phyloP scores from a whole-genome alignment of 306 rosid genomes.

The Gillenia trifoliata region DNA sequence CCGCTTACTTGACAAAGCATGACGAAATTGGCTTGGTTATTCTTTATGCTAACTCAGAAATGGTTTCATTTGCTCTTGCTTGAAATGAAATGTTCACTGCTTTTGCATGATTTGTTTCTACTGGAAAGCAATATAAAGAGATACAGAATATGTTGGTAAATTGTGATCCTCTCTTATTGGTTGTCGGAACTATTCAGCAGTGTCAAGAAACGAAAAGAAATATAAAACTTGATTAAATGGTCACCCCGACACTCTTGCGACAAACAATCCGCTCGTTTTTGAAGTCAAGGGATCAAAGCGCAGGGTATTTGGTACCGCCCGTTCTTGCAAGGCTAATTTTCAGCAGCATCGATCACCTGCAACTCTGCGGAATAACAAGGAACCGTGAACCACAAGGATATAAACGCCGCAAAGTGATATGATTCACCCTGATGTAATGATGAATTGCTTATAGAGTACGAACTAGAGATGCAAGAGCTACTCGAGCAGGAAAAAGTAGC shows the following conservation, averaged over 20 bases:
- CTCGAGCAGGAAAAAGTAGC: not conserved
- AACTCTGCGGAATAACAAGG: conserved; percentile 35
- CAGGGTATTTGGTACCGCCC: conserved; percentile 55
- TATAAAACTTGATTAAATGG: conserved; percentile 15
- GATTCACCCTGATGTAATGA: too few species aligned
- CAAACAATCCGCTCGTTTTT: conserved; percentile 80
- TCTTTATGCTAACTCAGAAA: too few species aligned
- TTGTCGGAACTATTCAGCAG: too few species aligned
- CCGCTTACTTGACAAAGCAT: too few species aligned
- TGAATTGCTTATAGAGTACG: not conserved
- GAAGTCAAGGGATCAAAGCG: conserved; percentile 76
- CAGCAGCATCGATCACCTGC: conserved; percentile 53
- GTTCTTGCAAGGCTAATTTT: conserved; percentile 75
- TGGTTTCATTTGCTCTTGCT: not conserved
- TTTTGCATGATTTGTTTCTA: too few species aligned
- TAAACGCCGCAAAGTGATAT: not conserved
- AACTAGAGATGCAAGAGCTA: not conserved
- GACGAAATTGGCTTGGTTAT: too few species aligned
- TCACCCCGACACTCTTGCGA: conserved; percentile 59
- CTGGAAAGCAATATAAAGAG: too few species aligned
- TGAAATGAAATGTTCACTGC: too few species aligned
- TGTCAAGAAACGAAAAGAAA: too few species aligned
- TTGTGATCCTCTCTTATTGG: too few species aligned
- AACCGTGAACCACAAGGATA: not conserved
- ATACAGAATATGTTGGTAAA: too few species aligned